These are phyloP conservation scores for Akebia trifoliata DNA, from an alignment of 164 flowering plant species.

Conservation along the genomic window DNA sequence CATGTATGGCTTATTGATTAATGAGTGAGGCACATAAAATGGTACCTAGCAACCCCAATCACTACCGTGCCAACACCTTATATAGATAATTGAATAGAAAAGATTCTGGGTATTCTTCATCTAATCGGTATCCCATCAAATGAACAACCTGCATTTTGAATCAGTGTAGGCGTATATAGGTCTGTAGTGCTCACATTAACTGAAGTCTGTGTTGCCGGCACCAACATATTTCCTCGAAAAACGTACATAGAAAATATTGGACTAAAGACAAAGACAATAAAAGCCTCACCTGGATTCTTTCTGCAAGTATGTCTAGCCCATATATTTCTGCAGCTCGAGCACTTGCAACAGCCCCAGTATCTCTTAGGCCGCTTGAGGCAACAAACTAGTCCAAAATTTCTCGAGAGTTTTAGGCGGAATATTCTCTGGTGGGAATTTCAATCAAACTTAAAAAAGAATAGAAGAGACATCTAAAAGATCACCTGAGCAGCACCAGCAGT, in stretches of 20 bases:
- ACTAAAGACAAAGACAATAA: neutral
- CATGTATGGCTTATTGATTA: too few species aligned
- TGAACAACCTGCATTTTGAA: too few species aligned
- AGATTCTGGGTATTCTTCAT: too few species aligned
- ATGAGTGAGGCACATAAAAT: too few species aligned
- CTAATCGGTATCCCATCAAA: too few species aligned
- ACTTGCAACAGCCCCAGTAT: slow-evolving; percentile 62
- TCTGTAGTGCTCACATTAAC: too few species aligned
- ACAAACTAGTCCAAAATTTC: slow-evolving; percentile 32
- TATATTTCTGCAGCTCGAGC: slow-evolving; percentile 62
- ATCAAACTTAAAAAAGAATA: neutral
- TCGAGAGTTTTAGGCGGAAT: neutral
- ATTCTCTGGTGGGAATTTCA: neutral
- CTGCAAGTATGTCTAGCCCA: slow-evolving; percentile 55
- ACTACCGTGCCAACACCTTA: too few species aligned
- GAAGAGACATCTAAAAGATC: slow-evolving; percentile 2
- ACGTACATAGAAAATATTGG: neutral
- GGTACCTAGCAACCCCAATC: too few species aligned
- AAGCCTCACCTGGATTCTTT: slow-evolving; percentile 39
- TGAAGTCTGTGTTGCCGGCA: too few species aligned
- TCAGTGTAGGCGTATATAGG: too few species aligned
- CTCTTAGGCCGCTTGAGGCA: slow-evolving; percentile 34
- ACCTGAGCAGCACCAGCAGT: slow-evolving; percentile 78
- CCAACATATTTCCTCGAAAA: too few species aligned
- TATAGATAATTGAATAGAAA: too few species aligned